These are phyloP conservation scores for Paramecium sexaurelia DNA, from an alignment of 73 alveolate species.

Conservation along the genomic window DNA sequence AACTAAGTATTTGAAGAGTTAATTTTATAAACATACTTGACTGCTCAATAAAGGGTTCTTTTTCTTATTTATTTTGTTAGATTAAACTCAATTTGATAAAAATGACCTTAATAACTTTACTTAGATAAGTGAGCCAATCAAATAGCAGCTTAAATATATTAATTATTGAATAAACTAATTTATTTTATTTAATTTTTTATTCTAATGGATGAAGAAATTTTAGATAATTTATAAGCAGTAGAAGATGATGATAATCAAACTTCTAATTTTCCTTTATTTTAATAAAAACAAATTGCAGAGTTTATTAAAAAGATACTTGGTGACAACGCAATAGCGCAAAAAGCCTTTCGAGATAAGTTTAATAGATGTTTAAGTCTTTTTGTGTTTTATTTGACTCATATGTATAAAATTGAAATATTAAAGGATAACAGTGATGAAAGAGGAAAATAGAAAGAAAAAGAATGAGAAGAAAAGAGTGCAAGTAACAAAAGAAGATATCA, in stretches of 20 bases:
- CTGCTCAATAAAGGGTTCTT: constrained; percentile 63
- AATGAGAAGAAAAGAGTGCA: background rate
- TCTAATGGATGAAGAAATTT: constrained; percentile 15
- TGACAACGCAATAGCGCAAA: background rate
- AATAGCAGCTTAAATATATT: background rate
- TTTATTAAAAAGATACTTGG: background rate
- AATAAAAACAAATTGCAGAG: background rate
- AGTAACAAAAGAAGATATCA: background rate
- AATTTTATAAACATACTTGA: background rate
- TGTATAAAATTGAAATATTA: background rate
- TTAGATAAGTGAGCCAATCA: constrained; percentile 20
- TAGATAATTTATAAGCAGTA: background rate
- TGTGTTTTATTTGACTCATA: background rate
- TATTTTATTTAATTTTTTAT: background rate
- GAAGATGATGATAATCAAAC: background rate
- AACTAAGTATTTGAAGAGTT: constrained; percentile 60
- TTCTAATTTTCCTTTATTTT: background rate
- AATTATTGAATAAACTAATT: constrained; percentile 21
- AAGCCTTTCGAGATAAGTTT: constrained; percentile 23
- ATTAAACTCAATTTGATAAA: background rate
- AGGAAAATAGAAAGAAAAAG: background rate
- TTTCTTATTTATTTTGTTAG: background rate
- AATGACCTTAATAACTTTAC: constrained; percentile 33
- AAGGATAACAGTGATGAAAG: constrained; percentile 13
- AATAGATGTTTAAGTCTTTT: constrained; percentile 33